Evolutionary conservation across 169 alveolate species (phyloP), one percentile per base, ranked within the genome.

Genomic region (Plasmodium knowlesi): DNA sequence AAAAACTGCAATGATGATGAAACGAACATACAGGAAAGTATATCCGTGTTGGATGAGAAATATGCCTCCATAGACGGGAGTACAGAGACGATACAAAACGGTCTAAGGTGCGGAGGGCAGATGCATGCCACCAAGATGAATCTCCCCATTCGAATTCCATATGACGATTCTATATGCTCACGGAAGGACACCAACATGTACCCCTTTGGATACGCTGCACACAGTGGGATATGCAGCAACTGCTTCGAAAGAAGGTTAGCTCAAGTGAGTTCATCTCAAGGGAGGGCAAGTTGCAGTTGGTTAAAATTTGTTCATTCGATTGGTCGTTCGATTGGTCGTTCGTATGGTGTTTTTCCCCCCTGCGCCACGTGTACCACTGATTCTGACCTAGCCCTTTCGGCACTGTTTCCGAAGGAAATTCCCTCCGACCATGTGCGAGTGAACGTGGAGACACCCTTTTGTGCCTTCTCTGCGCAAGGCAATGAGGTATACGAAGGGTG

Each of bases 21-120:
- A 30, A 85, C 93, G 25, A 76, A 85, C 14, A 74, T 85, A 12
- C 93, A 85, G 53, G 85, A 85, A 2, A 85, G 93, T 25, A 76
- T 85, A 19, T 50, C 85, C 54, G 57, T 53, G 9, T 16, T 85
- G 22, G 85, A 30, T 19, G 78, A 32, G 30, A 76, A 76, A 41
- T 74, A 22, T 16, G 16, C 25, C 67, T 28, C 30, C 19, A 16
- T 34, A 1, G 80, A 85, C 25, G 93, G 70, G 25, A 85, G 93
- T 19, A 74, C 80, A 30, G 93, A 85, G 25, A 85, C 93, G 19
- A 30, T 83, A 39, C 74, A 4, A 0, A 61, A 61, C 28, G 74
- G 74, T n/a, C 53, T 19, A 9, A 83, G 76, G 34, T n/a, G 53
- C 30, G 67, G 67, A 32, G 22, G 37, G 86, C 2, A 46, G 71